Evolutionary conservation across 495 filamentous ascomycete genomes (phyloP).

Genomic region (Astrocystis sublimbata): DNA sequence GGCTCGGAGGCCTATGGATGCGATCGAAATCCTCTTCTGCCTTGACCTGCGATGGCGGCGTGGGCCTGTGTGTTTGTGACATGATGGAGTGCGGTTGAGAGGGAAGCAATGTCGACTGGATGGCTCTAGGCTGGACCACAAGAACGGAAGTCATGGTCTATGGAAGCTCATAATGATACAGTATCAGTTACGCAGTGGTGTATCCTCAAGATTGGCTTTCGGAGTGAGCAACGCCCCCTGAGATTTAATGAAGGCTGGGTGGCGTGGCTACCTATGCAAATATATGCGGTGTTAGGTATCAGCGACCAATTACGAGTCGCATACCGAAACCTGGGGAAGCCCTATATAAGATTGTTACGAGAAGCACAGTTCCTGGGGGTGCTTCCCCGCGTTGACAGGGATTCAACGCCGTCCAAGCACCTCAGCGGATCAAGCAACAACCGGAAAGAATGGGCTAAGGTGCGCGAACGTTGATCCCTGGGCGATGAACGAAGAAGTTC

Average conservation of each 20-base stretch:
- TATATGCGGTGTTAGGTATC: constrained; percentile 21
- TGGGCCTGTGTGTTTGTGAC: constrained; percentile 43
- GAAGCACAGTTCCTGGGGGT: constrained; percentile 8
- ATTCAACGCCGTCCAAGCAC: neutral
- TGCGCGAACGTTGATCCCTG: neutral
- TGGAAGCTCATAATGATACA: constrained; percentile 22
- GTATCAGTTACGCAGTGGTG: constrained; percentile 15
- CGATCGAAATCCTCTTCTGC: constrained; percentile 46
- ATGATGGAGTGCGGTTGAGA: constrained; percentile 41
- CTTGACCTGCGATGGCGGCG: constrained; percentile 43
- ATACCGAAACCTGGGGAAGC: constrained; percentile 29
- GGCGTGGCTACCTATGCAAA: constrained; percentile 22
- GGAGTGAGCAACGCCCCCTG: constrained; percentile 3
- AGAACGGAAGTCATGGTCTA: constrained; percentile 51
- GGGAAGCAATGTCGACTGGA: constrained; percentile 37
- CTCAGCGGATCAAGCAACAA: constrained; percentile 8
- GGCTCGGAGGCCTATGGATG: constrained; percentile 49
- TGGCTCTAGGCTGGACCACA: constrained; percentile 43
- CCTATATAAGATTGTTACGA: constrained; percentile 12
- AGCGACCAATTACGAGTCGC: constrained; percentile 24
- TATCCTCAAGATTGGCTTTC: constrained; percentile 5
- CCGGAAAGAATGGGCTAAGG: neutral
- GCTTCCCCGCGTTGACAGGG: constrained; percentile 14
- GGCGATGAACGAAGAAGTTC: neutral
- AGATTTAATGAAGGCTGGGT: constrained; percentile 11